These are phyloP conservation scores for Saccharomycopsis vini DNA, from an alignment of 805 yeast species.

Conservation along the genomic window DNA sequence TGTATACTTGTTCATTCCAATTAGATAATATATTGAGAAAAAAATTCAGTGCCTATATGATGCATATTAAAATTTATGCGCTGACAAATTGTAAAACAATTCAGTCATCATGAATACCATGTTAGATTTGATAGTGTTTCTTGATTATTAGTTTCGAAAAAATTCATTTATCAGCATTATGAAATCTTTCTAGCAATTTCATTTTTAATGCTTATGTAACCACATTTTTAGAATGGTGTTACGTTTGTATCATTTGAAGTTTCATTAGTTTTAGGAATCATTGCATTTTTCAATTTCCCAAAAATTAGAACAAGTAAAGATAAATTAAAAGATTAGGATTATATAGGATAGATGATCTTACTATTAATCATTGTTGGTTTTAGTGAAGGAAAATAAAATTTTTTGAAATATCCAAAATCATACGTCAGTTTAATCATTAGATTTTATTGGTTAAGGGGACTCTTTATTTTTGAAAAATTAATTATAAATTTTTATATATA, in stretches of 20 bases:
- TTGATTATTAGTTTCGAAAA: background rate
- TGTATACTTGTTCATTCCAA: too few species aligned
- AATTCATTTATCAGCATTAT: background rate
- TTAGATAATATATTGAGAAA: too few species aligned
- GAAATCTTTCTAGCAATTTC: slow-evolving; percentile 27
- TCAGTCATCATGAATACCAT: too few species aligned
- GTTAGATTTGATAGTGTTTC: background rate
- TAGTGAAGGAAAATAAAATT: slow-evolving; percentile 8
- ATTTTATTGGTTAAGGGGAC: too few species aligned
- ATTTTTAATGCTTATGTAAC: slow-evolving; percentile 34
- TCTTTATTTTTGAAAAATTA: slow-evolving; percentile 13
- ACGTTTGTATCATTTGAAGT: slow-evolving; percentile 33
- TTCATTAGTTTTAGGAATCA: slow-evolving; percentile 27
- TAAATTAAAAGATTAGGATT: slow-evolving; percentile 28
- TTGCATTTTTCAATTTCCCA: slow-evolving; percentile 26
- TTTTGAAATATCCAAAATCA: slow-evolving; percentile 14
- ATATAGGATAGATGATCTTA: slow-evolving; percentile 28
- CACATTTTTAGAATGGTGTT: slow-evolving; percentile 34
- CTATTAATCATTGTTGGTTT: slow-evolving; percentile 21
- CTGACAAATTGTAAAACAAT: too few species aligned
- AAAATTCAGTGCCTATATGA: too few species aligned
- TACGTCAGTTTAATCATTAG: slow-evolving; percentile 49
- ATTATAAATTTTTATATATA: slow-evolving; percentile 17
- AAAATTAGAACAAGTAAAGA: slow-evolving; percentile 21
- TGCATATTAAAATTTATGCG: too few species aligned